A percentile compares a stretch with the other conserved stretches of the same genome.
Evolutionary conservation across 306 rosid genomes (phyloP).

Genomic region (Alnus rubra): DNA sequence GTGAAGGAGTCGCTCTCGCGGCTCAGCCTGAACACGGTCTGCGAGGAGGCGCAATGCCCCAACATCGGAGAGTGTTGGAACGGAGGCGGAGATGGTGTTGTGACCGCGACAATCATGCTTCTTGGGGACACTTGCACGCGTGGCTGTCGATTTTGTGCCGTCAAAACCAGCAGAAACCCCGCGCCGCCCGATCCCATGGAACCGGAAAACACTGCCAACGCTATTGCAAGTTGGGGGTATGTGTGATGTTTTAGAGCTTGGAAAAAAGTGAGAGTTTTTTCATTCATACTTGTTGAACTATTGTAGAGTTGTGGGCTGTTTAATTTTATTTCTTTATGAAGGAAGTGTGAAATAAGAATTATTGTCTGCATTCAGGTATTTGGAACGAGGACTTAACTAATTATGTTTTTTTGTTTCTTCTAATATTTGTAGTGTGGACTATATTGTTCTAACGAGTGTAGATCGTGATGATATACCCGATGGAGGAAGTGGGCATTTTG

Average conservation of each 20-base stretch:
- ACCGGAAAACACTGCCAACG: constrained; percentile 78
- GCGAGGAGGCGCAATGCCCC: constrained; percentile 97
- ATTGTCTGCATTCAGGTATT: neutral
- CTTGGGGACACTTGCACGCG: constrained; percentile 98
- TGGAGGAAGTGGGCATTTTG: constrained; percentile 98
- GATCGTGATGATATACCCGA: constrained; percentile 99
- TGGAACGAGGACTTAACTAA: neutral
- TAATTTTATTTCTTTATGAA: neutral
- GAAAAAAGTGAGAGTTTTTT: neutral
- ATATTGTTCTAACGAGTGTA: constrained; percentile 86
- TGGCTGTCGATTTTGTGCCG: constrained; percentile 95
- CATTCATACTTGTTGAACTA: neutral
- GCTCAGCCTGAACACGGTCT: constrained; percentile 83
- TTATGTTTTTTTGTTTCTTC: neutral
- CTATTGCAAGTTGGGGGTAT: constrained; percentile 96
- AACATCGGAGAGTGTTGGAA: constrained; percentile 99
- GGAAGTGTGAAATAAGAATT: neutral
- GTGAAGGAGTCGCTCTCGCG: constrained; percentile 66
- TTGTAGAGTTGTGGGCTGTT: neutral
- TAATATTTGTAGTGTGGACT: constrained; percentile 63
- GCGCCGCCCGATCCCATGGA: constrained; percentile 96
- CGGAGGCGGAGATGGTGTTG: constrained; percentile 93
- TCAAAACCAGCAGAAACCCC: constrained; percentile 89
- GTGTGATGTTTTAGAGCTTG: neutral
- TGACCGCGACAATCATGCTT: constrained; percentile 96